Conservation (phyloP, 805 yeast genomes). For the Zygosaccharomyces kombuchaensis region DNA sequence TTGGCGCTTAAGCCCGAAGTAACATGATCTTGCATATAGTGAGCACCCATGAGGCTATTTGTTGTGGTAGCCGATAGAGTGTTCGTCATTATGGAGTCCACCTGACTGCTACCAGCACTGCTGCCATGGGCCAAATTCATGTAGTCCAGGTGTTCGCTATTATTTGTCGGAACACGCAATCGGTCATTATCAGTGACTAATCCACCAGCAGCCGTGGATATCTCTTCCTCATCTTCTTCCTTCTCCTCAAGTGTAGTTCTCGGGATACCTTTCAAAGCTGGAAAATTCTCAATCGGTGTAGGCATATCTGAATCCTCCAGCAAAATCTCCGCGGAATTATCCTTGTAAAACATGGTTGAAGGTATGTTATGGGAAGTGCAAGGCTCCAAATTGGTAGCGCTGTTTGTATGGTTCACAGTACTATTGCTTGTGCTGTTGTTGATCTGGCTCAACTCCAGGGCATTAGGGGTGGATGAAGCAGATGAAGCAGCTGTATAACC, state of each 20-base stretch:
- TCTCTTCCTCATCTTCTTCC: conserved; percentile 13
- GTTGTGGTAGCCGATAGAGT: conserved; percentile 23
- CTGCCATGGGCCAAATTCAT: conserved; percentile 16
- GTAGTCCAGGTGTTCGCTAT: conserved; percentile 10
- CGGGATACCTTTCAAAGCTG: conserved; percentile 18
- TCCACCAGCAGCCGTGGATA: background rate
- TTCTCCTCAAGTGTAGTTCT: conserved; percentile 13
- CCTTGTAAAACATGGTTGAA: conserved; percentile 8
- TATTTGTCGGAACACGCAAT: conserved; percentile 1
- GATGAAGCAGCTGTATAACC: conserved; percentile 17
- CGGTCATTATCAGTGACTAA: background rate
- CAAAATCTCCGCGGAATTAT: conserved; percentile 12
- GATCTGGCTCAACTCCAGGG: conserved; percentile 14
- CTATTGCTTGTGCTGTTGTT: conserved; percentile 5
- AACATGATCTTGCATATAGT: conserved; percentile 12
- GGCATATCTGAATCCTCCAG: conserved; percentile 16
- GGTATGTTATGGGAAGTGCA: conserved; percentile 8
- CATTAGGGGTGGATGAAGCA: conserved; percentile 24
- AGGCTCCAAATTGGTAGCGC: conserved; percentile 1
- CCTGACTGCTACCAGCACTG: conserved; percentile 24
- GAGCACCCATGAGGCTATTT: conserved; percentile 8
- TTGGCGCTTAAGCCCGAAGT: conserved; percentile 12
- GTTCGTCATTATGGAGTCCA: conserved; percentile 25
- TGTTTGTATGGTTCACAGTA: conserved; percentile 1
- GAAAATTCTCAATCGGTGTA: conserved; percentile 16